A percentile compares a stretch with the other conserved stretches of the same genome.
These are phyloP conservation scores for Hirschioporus abietinus DNA, from an alignment of 768 basidiomycete genomes.

Conservation along the genomic window DNA sequence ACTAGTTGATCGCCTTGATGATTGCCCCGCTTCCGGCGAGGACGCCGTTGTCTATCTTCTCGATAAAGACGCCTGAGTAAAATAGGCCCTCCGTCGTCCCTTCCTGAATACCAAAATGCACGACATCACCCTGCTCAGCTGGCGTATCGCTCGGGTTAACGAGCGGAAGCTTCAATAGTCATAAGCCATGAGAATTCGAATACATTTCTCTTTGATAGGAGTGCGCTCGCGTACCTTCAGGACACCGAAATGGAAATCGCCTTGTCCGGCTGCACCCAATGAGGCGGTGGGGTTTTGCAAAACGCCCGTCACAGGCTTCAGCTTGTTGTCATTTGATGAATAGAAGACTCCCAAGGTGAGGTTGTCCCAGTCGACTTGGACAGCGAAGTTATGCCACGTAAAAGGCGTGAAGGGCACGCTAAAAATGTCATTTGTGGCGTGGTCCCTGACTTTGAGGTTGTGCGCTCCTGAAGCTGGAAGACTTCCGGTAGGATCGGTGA, in stretches of 20 bases:
- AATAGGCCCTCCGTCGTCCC: conserved; percentile 47
- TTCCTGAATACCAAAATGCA: conserved; percentile 55
- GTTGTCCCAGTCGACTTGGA: conserved; percentile 50
- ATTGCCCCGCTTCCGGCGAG: conserved; percentile 27
- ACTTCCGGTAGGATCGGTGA: conserved; percentile 43
- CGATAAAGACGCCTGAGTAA: conserved; percentile 57
- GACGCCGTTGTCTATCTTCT: conserved; percentile 32
- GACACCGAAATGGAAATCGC: conserved; percentile 58
- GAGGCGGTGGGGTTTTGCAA: conserved; percentile 36
- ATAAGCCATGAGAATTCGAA: background rate
- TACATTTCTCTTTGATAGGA: background rate
- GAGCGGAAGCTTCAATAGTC: conserved; percentile 41
- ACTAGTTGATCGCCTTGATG: conserved; percentile 11
- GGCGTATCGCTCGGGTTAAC: conserved; percentile 41
- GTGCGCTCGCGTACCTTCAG: conserved; percentile 40
- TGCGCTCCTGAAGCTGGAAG: conserved; percentile 39
- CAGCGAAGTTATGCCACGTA: conserved; percentile 57
- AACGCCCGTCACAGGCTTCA: conserved; percentile 38
- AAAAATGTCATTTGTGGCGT: conserved; percentile 48
- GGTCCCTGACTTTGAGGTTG: conserved; percentile 51
- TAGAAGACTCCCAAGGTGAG: conserved; percentile 47
- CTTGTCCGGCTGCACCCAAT: conserved; percentile 40
- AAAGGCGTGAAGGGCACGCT: conserved; percentile 35
- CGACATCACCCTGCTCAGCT: conserved; percentile 48
- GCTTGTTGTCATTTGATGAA: conserved; percentile 34